Conservation (phyloP, 2,329 filamentous ascomycete species). For the Alternaria ethzedia region DNA sequence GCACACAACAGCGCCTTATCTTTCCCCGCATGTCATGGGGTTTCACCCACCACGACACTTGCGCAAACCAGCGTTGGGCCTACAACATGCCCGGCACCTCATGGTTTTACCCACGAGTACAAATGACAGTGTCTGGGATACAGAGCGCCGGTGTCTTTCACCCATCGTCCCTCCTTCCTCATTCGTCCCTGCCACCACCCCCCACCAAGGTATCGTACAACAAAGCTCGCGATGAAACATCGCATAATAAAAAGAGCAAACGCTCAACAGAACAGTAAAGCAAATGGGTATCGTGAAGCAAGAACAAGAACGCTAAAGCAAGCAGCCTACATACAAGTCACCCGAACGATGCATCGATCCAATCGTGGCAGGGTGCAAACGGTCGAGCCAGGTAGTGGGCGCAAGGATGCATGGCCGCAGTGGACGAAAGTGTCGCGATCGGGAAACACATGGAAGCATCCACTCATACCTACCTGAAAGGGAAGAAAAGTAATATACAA, state of each 20-base stretch:
- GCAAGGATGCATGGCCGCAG: slow-evolving; percentile 15
- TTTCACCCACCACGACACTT: slow-evolving; percentile 11
- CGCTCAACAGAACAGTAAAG: background rate
- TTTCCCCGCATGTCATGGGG: background rate
- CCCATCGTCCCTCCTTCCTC: background rate
- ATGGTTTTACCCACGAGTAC: slow-evolving; percentile 13
- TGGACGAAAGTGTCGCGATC: slow-evolving; percentile 16
- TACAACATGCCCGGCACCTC: background rate
- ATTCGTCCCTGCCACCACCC: background rate
- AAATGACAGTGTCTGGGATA: background rate
- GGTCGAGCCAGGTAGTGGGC: slow-evolving; percentile 16
- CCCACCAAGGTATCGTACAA: background rate
- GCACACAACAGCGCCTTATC: background rate
- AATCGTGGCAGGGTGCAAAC: slow-evolving; percentile 6
- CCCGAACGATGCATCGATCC: background rate
- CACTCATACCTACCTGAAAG: slow-evolving; percentile 25
- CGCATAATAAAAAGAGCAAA: background rate
- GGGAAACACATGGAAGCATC: slow-evolving; percentile 27
- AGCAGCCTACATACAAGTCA: slow-evolving; percentile 14
- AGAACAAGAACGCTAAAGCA: background rate
- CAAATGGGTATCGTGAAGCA: slow-evolving; percentile 19
- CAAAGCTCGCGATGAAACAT: background rate
- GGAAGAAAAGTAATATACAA: background rate
- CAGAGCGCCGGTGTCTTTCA: background rate
- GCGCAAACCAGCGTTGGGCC: background rate